Conservation (phyloP, 2,329 filamentous ascomycete species). For the Trichophyton schoenleinii region DNA sequence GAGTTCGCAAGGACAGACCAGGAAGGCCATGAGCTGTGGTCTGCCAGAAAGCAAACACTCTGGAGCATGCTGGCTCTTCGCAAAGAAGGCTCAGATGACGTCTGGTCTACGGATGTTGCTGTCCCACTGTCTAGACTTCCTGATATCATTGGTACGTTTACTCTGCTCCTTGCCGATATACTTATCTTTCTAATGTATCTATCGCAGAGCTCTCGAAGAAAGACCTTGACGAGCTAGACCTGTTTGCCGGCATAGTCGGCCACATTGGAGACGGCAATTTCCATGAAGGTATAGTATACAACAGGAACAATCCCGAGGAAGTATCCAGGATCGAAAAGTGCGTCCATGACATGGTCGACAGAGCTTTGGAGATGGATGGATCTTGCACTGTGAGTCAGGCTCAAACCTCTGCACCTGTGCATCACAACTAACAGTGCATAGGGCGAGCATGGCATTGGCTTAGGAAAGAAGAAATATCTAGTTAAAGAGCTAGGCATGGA, state of each 20-base stretch:
- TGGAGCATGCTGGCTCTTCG: conserved; percentile 50
- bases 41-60: conserved; percentile 47
- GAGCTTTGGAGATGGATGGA: conserved; percentile 88
- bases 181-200: no score
- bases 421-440: conserved; percentile 10
- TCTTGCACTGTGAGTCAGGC: conserved; percentile 54
- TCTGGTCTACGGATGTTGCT: conserved; percentile 51
- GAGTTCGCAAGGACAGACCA: conserved; percentile 43
- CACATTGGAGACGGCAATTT: conserved; percentile 94
- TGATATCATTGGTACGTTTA: conserved; percentile 45
- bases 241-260: conserved; percentile 78
- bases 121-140: conserved; percentile 49
- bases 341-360: conserved; percentile 78
- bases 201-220: conserved; percentile 64
- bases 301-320: conserved; percentile 56
- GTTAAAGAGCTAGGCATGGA: conserved; percentile 67
- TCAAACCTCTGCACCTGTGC: not conserved
- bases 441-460: conserved; percentile 74
- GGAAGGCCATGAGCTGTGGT: conserved; percentile 47
- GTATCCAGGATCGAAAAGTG: conserved; percentile 63
- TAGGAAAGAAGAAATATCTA: conserved; percentile 73
- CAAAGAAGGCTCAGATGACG: conserved; percentile 40
- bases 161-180: not conserved
- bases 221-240: conserved; percentile 70
- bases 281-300: conserved; percentile 84